Evolutionary conservation across 345 rosid species (phyloP).

Genomic region (Moricandia arvensis): DNA sequence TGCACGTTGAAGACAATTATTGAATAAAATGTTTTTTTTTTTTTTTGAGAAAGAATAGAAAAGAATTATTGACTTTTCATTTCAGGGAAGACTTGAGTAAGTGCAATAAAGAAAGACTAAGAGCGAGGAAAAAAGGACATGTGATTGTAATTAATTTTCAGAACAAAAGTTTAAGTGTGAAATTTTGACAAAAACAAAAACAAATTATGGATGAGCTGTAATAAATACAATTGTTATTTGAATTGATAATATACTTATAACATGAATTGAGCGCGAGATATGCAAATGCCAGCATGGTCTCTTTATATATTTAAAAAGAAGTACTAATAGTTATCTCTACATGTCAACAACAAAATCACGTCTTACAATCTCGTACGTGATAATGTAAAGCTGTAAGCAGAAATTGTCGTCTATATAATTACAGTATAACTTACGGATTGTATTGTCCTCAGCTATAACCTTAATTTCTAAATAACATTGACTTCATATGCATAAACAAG

Average conservation of each 20-base stretch:
- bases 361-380: neutral
- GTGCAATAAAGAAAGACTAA: neutral
- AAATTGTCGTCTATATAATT: neutral
- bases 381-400: neutral
- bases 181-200: neutral
- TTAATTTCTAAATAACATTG: too few species aligned
- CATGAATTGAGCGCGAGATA: neutral
- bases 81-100: neutral
- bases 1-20: neutral
- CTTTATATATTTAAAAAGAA: neutral
- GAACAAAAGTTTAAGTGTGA: neutral
- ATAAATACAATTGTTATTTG: neutral
- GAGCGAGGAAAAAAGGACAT: neutral
- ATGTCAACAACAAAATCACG: neutral
- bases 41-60: neutral
- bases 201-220: neutral
- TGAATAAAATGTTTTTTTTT: neutral
- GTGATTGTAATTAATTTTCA: neutral
- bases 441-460: too few species aligned
- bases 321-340: neutral
- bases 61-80: neutral
- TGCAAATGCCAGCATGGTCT: neutral
- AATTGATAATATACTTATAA: too few species aligned
- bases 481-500: too few species aligned
- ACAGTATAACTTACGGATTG: too few species aligned